Evolutionary conservation across 2,329 filamentous ascomycete genomes (phyloP), one percentile per base, ranked within the genome.

Genomic region (Fragosphaeria purpurea): DNA sequence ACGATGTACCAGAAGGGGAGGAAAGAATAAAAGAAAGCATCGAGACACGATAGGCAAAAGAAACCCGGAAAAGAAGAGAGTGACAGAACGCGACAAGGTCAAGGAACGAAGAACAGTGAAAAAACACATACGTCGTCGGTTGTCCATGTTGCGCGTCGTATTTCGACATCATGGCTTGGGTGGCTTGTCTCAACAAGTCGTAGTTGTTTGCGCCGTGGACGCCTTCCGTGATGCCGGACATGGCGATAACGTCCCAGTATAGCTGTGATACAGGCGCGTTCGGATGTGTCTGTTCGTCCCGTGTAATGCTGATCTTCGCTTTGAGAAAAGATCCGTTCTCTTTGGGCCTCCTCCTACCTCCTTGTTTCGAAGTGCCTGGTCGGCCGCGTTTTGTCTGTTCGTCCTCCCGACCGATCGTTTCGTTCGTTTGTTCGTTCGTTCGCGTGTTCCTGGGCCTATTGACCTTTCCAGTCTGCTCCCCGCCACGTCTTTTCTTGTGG

Each of bases 121-220:
- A 54, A 51, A 58, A 53, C 55, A 51, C 57, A 56, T 22, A 22
- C 22, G 22, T 22, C 22, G 22, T 22, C 22, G 22, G 22, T 22
- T 22, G 22, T 22, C 22, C 22, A 22, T 22, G 22, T 22, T 22
- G 22, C 22, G 22, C 22, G 22, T 49, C 76, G 63, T 73, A 80
- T 76, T 69, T 80, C 67, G 76, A 80, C 70, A 75, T 74, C 73
- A 81, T 76, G 58, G 74, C 74, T 60, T 80, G 76, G n/a, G 78
- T 82, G 55, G 78, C 78, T 63, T 77, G 71, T 61, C 75, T 70
- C 56, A 82, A 64, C 57, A 82, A 68, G 64, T 82, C 78, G 58
- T 74, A 78, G 57, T 47, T 51, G 44, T 50, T 43, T 7, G 50
- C 37, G 11, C 73, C 67, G 51, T 65, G 61, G 63, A 47, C 52